Conservation (phyloP, 2,329 filamentous ascomycete species). For the Penicillium corylophilum region DNA sequence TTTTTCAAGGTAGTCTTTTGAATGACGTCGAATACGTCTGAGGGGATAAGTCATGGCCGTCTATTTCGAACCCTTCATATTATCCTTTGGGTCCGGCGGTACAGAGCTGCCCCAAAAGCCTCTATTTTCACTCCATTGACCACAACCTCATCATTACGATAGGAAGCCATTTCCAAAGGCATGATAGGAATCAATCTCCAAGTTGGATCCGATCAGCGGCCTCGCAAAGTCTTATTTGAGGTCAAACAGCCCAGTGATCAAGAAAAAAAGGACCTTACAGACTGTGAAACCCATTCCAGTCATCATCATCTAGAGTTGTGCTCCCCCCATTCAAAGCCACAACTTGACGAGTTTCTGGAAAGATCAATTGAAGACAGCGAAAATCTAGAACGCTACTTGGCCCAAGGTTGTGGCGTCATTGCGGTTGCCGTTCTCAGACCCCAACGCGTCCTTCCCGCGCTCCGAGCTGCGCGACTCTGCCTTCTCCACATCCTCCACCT, state of each 20-base stretch:
- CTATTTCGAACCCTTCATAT: too few relatives aligned
- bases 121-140: neutral
- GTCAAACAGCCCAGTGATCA: neutral
- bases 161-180: neutral
- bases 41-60: too few relatives aligned
- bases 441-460: constrained; percentile 28
- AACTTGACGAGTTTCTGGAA: neutral
- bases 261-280: neutral
- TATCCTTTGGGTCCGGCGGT: too few relatives aligned
- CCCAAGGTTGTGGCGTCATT: constrained; percentile 24
- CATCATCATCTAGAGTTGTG: neutral
- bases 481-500: constrained; percentile 27
- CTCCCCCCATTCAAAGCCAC: neutral
- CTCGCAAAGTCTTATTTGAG: neutral
- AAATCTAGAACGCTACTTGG: neutral
- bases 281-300: neutral
- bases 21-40: too few relatives aligned
- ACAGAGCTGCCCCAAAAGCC: neutral
- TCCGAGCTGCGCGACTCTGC: constrained; percentile 28
- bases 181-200: neutral
- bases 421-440: constrained; percentile 18
- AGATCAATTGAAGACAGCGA: neutral
- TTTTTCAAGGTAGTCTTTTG: too few relatives aligned
- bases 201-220: neutral
- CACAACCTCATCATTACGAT: neutral